These are phyloP conservation scores for Suhomyces bokatorum DNA, from an alignment of 1,139 yeast species.

Conservation along the genomic window DNA sequence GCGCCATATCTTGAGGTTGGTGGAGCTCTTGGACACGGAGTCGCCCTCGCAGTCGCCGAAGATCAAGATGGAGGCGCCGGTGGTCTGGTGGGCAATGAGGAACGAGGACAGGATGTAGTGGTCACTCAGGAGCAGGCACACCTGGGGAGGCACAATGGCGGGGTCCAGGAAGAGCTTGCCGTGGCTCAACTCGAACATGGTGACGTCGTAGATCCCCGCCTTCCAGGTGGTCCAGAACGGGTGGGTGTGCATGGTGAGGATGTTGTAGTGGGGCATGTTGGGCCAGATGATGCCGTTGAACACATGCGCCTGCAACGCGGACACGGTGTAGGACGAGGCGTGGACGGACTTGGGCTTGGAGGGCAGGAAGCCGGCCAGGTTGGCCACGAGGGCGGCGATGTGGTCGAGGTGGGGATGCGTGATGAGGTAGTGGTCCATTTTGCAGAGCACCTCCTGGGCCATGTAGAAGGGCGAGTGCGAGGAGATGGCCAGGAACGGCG, in stretches of 20 bases:
- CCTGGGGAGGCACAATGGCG: neutral
- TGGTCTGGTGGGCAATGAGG: slow-evolving; percentile 39
- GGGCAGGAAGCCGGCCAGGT: slow-evolving; percentile 58
- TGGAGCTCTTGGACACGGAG: slow-evolving; percentile 37
- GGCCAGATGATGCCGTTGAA: slow-evolving; percentile 88
- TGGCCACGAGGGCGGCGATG: slow-evolving; percentile 64
- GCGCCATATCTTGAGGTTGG: slow-evolving; percentile 58
- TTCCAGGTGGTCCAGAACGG: slow-evolving; percentile 18
- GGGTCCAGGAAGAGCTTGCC: slow-evolving; percentile 25
- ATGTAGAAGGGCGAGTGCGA: slow-evolving; percentile 19
- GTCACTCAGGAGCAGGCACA: slow-evolving; percentile 9
- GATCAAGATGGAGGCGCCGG: slow-evolving; percentile 45
- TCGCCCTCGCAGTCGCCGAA: slow-evolving; percentile 89
- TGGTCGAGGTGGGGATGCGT: slow-evolving; percentile 91
- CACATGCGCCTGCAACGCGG: slow-evolving; percentile 53
- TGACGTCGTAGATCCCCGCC: slow-evolving; percentile 23
- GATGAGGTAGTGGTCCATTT: slow-evolving; percentile 52
- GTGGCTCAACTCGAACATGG: slow-evolving; percentile 42
- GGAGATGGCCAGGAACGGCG: slow-evolving; percentile 32
- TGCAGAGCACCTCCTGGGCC: slow-evolving; percentile 34
- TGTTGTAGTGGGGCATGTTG: slow-evolving; percentile 48
- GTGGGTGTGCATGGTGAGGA: slow-evolving; percentile 24
- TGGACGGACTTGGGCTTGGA: slow-evolving; percentile 42
- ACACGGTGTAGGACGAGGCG: slow-evolving; percentile 56
- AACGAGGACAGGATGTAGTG: slow-evolving; percentile 50